Evolutionary conservation across 192 early-diverging fungal species (phyloP).

Genomic region (Coemansia sp.): DNA sequence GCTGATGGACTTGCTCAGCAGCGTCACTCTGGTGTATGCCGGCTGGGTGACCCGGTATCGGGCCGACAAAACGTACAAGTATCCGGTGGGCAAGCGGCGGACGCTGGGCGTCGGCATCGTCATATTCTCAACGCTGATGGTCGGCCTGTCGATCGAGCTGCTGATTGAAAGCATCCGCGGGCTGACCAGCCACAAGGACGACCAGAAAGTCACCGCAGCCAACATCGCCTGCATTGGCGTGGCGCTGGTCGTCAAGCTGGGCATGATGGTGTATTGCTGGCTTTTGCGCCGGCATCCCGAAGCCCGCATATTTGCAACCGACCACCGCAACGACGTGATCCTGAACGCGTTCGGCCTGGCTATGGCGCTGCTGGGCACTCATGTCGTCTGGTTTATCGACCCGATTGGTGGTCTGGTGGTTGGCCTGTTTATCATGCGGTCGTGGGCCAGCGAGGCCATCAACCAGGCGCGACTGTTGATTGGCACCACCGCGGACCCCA

Average conservation of each 20-base stretch:
- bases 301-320: conserved; percentile 57
- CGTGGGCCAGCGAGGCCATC: conserved; percentile 58
- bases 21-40: conserved; percentile 55
- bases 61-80: conserved; percentile 57
- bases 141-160: conserved; percentile 61
- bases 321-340: conserved; percentile 66
- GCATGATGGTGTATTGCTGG: conserved; percentile 60
- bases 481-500: conserved; percentile 68
- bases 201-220: conserved; percentile 34
- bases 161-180: conserved; percentile 64
- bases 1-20: conserved; percentile 69
- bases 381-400: conserved; percentile 61
- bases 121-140: conserved; percentile 66
- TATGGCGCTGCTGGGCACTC: conserved; percentile 58
- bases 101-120: conserved; percentile 69
- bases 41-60: conserved; percentile 54
- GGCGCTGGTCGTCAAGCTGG: conserved; percentile 56
- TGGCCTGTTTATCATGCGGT: conserved; percentile 58
- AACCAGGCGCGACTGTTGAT: conserved; percentile 67
- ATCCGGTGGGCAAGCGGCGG: conserved; percentile 64
- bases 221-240: conserved; percentile 52
- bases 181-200: conserved; percentile 44
- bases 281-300: conserved; percentile 25
- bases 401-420: conserved; percentile 62
- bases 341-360: conserved; percentile 63